Evolutionary conservation across 2,329 filamentous ascomycete species (phyloP).

Genomic region (Verruconis gallopava): DNA sequence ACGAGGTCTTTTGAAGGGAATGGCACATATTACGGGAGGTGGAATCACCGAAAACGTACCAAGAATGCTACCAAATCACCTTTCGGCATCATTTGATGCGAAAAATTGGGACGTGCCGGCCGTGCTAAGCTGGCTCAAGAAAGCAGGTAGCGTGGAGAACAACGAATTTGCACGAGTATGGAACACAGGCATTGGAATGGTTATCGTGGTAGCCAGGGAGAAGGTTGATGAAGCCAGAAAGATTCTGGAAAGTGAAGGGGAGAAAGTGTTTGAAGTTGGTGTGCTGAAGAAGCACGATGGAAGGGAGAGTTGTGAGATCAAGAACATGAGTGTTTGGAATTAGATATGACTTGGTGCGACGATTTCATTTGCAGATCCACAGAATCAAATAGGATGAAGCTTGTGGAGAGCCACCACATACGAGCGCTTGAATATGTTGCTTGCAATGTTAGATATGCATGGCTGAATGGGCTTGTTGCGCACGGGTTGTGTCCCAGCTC

Average conservation of each 20-base stretch:
- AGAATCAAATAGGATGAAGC: too few species aligned
- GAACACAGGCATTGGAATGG: conserved; percentile 93
- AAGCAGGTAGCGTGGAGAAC: conserved; percentile 54
- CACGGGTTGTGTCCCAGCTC: too few species aligned
- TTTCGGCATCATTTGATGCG: conserved; percentile 73
- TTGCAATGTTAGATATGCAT: too few species aligned
- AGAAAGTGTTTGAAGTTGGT: conserved; percentile 8
- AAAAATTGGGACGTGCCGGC: conserved; percentile 59
- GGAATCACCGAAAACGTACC: conserved; percentile 90
- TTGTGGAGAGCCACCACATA: too few species aligned
- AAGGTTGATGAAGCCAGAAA: conserved; percentile 47
- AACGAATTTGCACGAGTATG: conserved; percentile 83
- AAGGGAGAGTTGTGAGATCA: conserved; percentile 4
- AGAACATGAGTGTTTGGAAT: conserved; percentile 8
- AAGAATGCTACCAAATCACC: conserved; percentile 68
- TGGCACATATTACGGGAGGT: conserved; percentile 94
- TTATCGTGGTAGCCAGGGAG: conserved; percentile 59
- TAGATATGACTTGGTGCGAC: not conserved
- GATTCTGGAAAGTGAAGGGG: conserved; percentile 9
- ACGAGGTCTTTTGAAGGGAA: conserved; percentile 63
- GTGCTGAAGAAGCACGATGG: conserved; percentile 5
- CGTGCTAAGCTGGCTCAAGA: conserved; percentile 81
- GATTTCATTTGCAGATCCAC: not conserved
- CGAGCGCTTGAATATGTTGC: too few species aligned
- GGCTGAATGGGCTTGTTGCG: too few species aligned